Evolutionary conservation across 2,329 filamentous ascomycete genomes (phyloP), one percentile per base, ranked within the genome.

Genomic region (Sclerotinia nivalis): DNA sequence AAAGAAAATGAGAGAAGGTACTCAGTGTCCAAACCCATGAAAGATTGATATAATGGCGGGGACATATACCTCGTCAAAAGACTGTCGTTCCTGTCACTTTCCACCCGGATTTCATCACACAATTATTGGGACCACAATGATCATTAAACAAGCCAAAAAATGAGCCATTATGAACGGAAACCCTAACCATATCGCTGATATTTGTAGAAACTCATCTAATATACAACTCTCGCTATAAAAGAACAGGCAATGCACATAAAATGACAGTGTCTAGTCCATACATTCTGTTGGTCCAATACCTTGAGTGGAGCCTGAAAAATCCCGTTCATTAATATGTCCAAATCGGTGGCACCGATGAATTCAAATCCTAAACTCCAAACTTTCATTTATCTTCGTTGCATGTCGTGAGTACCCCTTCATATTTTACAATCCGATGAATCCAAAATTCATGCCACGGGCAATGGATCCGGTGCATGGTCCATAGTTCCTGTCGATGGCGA

Each of bases 321-420:
- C n/a, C 47, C 9, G 12, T 25, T 40, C 61, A 64, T 64, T 52
- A 64, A 52, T 15, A 52, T 64, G 20, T 52, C 47, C 47, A 52
- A 52, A 64, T 40, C 61, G 45, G 45, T 37, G 40, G 34, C 8
- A 64, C 34, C 1, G 37, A 52, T 50, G 31, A 58, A 64, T 64
- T 40, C n/a, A 52, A 34, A 64, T 20, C 47, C 61, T 20, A 28
- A 40, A 64, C 61, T 37, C 61, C 61, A 64, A 64, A 8, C 8
- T 31, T 6, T 64, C 61, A 40, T 64, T 64, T 22, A 52, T 64
- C n/a, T 64, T 64, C 61, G 47, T 64, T 52, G 28, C 6, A 28
- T 25, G 31, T 64, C 61, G 25, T 64, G n/a, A 52, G n/a, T 40
- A 37, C 6, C 47, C 15, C n/a, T 28, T 28, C n/a, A 52, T 64